Evolutionary conservation across 179 eudicot genomes (phyloP).

Genomic region (Silene noctiflora): DNA sequence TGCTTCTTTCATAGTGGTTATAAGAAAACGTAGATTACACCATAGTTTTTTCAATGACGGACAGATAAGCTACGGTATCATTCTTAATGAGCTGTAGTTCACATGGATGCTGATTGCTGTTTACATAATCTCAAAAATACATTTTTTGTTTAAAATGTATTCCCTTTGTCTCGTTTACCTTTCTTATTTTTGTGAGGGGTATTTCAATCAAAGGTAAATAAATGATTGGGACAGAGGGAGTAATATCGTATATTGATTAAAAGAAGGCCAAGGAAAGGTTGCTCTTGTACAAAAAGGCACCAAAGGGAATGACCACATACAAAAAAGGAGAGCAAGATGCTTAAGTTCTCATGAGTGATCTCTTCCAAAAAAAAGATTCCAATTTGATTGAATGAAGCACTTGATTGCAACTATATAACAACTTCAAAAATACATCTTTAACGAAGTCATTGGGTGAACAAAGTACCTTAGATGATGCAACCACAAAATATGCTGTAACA

Average conservation of each 20-base stretch:
- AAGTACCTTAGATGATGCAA: constrained; percentile 22
- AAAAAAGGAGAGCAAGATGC: no score
- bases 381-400: no score
- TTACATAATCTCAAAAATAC: background rate
- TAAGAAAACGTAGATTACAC: background rate
- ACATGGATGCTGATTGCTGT: background rate
- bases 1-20: background rate
- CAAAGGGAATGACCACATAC: no score
- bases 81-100: background rate
- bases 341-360: no score
- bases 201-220: no score
- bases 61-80: background rate
- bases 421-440: background rate
- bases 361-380: no score
- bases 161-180: no score
- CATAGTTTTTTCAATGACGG: background rate
- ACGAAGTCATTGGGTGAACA: background rate
- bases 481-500: constrained; percentile 17
- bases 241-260: no score
- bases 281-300: no score
- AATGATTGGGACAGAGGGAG: no score
- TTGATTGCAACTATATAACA: background rate
- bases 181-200: no score
- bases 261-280: no score
- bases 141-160: background rate